Evolutionary conservation across 257 asterid genomes (phyloP).

Genomic region (Mitragyna speciosa): DNA sequence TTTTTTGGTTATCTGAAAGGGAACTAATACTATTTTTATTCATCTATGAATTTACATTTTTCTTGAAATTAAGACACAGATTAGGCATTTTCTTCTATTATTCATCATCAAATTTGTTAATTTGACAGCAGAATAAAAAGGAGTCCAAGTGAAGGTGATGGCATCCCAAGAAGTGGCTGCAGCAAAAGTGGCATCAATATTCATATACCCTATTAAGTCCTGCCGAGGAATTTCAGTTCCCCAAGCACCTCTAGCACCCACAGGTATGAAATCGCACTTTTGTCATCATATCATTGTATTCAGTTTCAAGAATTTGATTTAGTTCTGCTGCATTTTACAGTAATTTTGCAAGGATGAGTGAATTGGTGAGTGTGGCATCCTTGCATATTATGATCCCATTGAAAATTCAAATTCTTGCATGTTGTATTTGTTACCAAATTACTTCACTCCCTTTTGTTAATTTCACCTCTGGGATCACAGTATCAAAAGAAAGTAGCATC

Average conservation of each 20-base stretch:
- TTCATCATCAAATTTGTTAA: neutral
- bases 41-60: neutral
- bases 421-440: neutral
- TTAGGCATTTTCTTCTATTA: neutral
- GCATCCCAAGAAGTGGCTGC: neutral
- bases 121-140: neutral
- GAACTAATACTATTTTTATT: too few species aligned
- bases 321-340: neutral
- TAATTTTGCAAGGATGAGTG: neutral
- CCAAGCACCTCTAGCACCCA: slow-evolving; percentile 48
- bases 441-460: neutral
- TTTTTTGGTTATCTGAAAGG: neutral
- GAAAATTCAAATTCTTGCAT: neutral
- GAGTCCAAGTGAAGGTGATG: neutral
- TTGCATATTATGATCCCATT: neutral
- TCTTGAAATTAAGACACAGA: too few species aligned
- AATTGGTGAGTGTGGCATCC: neutral
- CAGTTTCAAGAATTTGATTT: neutral
- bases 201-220: slow-evolving; percentile 61
- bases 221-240: slow-evolving; percentile 63
- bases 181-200: slow-evolving; percentile 44
- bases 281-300: neutral
- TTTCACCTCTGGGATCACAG: neutral
- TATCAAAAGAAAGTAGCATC: neutral
- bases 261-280: slow-evolving; percentile 27